Percentiles rank a stretch among this genome's conserved stretches.
phyloP scores from a whole-genome alignment of 164 flowering plant species.

The Nelumbo lutea region DNA sequence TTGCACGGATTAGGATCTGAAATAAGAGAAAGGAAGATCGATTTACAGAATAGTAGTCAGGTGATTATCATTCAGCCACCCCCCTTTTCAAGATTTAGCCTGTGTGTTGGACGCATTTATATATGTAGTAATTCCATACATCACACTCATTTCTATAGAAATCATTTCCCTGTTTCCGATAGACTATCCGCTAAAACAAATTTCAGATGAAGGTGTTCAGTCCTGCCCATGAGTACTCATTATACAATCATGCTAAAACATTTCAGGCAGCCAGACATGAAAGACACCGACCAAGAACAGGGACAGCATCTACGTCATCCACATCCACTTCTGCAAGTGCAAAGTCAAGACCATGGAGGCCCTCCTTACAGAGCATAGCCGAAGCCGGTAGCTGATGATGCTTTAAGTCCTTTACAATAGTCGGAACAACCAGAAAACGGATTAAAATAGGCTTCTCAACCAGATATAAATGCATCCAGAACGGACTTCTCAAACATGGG shows the following conservation, averaged over 20 bases:
- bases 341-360: constrained; percentile 77
- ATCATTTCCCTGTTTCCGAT: not conserved
- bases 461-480: not conserved
- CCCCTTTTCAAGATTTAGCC: no score
- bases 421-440: not conserved
- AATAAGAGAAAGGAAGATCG: constrained; percentile 21
- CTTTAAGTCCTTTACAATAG: not conserved
- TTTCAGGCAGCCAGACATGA: constrained; percentile 56
- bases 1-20: constrained; percentile 21
- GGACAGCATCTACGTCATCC: constrained; percentile 28
- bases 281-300: constrained; percentile 39
- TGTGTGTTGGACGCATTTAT: no score
- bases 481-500: constrained; percentile 4
- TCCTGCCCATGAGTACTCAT: not conserved
- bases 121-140: not conserved
- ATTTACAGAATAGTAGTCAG: constrained; percentile 32
- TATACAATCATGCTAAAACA: not conserved
- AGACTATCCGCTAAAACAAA: not conserved
- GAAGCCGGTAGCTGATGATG: constrained; percentile 52
- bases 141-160: not conserved
- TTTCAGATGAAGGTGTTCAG: not conserved
- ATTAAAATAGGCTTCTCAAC: not conserved
- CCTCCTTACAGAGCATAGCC: constrained; percentile 84
- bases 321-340: not conserved
- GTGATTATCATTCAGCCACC: constrained; percentile 19